Evolutionary conservation across 768 basidiomycete species (phyloP).

Genomic region (Erythrobasidium yunnanense): DNA sequence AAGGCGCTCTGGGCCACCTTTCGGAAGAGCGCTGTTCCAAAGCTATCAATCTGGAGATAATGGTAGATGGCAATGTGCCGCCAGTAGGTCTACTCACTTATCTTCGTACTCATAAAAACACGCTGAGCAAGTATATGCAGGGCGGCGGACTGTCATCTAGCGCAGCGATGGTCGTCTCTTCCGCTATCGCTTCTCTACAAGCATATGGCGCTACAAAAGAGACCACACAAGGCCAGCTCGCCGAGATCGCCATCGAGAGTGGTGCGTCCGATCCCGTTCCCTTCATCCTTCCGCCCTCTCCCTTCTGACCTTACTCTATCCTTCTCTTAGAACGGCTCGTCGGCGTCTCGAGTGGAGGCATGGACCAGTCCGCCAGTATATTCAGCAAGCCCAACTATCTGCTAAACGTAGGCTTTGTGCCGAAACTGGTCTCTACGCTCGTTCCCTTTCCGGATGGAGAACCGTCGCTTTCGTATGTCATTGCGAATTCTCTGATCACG

Average conservation of each 20-base stretch:
- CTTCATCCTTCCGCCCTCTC: not conserved
- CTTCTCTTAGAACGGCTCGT: constrained; percentile 32
- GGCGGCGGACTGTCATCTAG: constrained; percentile 80
- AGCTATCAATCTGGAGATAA: constrained; percentile 9
- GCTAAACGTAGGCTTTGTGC: constrained; percentile 53
- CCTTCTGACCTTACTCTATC: not conserved
- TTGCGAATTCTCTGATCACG: constrained; percentile 71
- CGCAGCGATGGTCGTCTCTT: constrained; percentile 81
- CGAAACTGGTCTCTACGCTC: constrained; percentile 55
- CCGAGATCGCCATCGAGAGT: constrained; percentile 68
- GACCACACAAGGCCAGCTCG: constrained; percentile 60
- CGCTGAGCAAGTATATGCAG: not conserved
- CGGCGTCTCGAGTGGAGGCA: constrained; percentile 44
- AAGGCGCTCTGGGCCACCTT: constrained; percentile 2
- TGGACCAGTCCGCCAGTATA: constrained; percentile 85
- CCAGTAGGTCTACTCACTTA: constrained; percentile 40
- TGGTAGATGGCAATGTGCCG: constrained; percentile 58
- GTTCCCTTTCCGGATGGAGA: constrained; percentile 52
- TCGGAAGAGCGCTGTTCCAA: not conserved
- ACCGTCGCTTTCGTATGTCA: constrained; percentile 53
- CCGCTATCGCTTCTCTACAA: constrained; percentile 61
- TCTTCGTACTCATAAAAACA: not conserved
- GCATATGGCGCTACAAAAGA: constrained; percentile 47
- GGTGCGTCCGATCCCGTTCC: constrained; percentile 50
- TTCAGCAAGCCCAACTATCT: constrained; percentile 61